Conservation (phyloP, 2,329 filamentous ascomycete species). For the Balansia obtecta region DNA sequence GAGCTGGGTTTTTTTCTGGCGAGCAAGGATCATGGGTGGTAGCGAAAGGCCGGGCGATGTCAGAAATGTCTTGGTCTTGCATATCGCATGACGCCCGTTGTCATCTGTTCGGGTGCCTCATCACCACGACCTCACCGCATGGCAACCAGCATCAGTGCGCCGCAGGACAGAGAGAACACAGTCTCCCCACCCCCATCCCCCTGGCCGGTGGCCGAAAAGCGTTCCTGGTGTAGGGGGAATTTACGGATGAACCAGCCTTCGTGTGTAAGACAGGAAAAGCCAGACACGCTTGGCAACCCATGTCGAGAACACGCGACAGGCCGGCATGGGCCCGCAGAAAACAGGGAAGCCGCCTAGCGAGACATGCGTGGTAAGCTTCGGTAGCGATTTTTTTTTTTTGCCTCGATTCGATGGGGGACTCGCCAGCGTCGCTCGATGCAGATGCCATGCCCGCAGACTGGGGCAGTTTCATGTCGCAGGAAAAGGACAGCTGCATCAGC, state of each 20-base stretch:
- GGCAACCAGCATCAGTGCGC: neutral
- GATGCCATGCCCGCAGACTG: neutral
- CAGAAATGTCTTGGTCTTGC: too few species aligned
- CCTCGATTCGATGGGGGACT: too few species aligned
- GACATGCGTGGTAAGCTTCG: neutral
- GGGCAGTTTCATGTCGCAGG: neutral
- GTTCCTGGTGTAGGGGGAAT: neutral
- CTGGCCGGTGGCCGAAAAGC: neutral
- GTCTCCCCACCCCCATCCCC: too few species aligned
- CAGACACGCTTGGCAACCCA: constrained; percentile 1
- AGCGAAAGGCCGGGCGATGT: too few species aligned
- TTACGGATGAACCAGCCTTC: neutral
- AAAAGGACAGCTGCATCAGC: too few species aligned
- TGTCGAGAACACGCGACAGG: neutral
- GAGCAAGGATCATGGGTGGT: too few species aligned
- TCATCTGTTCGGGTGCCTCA: too few species aligned
- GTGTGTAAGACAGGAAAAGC: constrained; percentile 2
- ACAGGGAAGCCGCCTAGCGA: constrained; percentile 3
- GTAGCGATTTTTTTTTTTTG: too few species aligned
- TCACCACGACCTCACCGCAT: too few species aligned
- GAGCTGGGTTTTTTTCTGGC: too few species aligned
- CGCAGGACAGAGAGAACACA: neutral
- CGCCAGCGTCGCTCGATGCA: neutral
- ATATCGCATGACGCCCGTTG: too few species aligned
- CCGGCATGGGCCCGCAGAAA: neutral